Percentiles rank a stretch among this genome's conserved stretches.
Evolutionary conservation across 2,329 filamentous ascomycete genomes (phyloP).

Genomic region (Cercospora beticola): DNA sequence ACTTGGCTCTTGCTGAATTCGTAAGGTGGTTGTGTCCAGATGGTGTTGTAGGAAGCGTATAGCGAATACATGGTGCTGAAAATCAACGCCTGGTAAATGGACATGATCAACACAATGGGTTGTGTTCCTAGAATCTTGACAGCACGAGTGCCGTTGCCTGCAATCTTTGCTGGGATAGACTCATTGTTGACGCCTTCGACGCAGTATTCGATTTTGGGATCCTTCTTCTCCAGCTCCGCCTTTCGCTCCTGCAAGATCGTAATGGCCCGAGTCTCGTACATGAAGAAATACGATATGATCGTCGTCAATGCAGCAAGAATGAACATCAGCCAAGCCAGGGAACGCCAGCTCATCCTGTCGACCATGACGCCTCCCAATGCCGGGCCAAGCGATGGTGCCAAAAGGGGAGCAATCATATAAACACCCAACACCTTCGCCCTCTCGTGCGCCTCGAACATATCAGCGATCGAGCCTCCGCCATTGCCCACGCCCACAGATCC

Average conservation of each 20-base stretch:
- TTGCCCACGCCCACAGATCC: constrained; percentile 52
- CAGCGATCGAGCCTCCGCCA: constrained; percentile 51
- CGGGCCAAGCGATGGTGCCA: constrained; percentile 42
- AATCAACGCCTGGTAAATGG: constrained; percentile 46
- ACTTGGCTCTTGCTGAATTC: constrained; percentile 46
- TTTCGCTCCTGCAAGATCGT: constrained; percentile 41
- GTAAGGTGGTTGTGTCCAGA: constrained; percentile 34
- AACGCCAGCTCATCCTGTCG: constrained; percentile 46
- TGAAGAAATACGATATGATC: constrained; percentile 43
- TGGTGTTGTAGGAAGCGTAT: constrained; percentile 38
- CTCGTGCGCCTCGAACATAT: constrained; percentile 50
- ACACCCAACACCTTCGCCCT: constrained; percentile 47
- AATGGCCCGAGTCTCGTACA: constrained; percentile 45
- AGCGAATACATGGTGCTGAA: constrained; percentile 48
- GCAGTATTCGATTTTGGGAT: constrained; percentile 40
- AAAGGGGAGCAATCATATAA: constrained; percentile 44
- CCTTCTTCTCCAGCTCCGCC: constrained; percentile 35
- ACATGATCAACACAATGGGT: constrained; percentile 48
- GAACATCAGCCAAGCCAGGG: constrained; percentile 48
- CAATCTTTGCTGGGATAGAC: constrained; percentile 38
- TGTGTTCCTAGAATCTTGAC: constrained; percentile 43
- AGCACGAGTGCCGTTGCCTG: constrained; percentile 42
- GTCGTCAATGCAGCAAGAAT: constrained; percentile 43
- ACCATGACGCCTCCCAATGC: constrained; percentile 46
- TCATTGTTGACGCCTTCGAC: constrained; percentile 44